These are phyloP conservation scores for Aspergillus hancockii DNA, from an alignment of 495 filamentous ascomycete genomes.

Conservation along the genomic window DNA sequence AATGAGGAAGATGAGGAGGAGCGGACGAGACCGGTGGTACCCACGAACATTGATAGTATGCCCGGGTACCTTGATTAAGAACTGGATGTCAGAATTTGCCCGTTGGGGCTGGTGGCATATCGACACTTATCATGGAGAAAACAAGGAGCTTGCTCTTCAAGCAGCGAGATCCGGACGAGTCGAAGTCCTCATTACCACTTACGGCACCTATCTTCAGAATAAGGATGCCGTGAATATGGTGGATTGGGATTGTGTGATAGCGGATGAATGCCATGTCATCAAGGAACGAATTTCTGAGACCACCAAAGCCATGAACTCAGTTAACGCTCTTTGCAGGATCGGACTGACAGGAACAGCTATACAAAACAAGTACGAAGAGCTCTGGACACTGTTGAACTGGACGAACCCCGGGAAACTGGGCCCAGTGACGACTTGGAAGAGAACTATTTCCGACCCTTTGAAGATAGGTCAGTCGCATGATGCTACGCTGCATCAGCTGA, in stretches of 20 bases:
- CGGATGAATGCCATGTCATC: conserved; percentile 92
- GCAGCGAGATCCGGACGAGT: conserved; percentile 72
- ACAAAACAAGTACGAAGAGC: conserved; percentile 96
- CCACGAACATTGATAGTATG: conserved; percentile 84
- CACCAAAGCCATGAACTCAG: conserved; percentile 83
- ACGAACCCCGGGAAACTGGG: conserved; percentile 89
- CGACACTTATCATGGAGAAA: conserved; percentile 76
- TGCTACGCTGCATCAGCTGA: conserved; percentile 82
- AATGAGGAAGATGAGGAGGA: conserved; percentile 84
- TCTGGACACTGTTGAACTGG: conserved; percentile 97
- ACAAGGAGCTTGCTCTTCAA: conserved; percentile 70
- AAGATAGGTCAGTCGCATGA: conserved; percentile 89
- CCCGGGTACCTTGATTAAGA: conserved; percentile 82
- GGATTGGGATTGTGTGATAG: conserved; percentile 95
- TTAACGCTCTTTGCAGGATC: conserved; percentile 91
- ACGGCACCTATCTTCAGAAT: conserved; percentile 79
- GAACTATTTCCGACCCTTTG: conserved; percentile 73
- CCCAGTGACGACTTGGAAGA: conserved; percentile 74
- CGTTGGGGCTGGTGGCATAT: conserved; percentile 97
- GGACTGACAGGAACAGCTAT: conserved; percentile 96
- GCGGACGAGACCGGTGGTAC: conserved; percentile 67
- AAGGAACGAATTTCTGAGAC: conserved; percentile 78
- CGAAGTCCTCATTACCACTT: conserved; percentile 94
- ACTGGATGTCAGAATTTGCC: conserved; percentile 84
- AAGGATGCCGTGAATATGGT: conserved; percentile 77